phyloP scores from a whole-genome alignment of 2,329 filamentous ascomycete genomes.

The Fusarium pininemorale region DNA sequence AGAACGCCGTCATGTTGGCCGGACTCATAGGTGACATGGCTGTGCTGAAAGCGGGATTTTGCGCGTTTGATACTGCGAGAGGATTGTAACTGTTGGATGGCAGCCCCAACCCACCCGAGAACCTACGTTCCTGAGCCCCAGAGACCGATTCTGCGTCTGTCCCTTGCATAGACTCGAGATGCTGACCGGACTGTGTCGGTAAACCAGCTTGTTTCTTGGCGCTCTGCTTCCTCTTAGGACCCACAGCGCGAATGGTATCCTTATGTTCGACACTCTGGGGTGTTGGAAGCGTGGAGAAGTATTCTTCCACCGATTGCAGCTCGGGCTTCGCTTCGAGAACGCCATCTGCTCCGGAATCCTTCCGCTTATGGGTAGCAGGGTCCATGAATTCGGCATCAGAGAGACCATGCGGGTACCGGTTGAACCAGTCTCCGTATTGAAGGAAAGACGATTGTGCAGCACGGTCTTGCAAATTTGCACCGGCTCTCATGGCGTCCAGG shows the following conservation, averaged over 20 bases:
- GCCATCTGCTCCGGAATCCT: conserved; percentile 84
- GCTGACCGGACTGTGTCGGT: conserved; percentile 20
- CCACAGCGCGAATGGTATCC: conserved; percentile 34
- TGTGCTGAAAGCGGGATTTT: conserved; percentile 55
- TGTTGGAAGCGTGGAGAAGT: conserved; percentile 81
- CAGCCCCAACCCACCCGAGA: conserved; percentile 52
- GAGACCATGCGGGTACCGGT: conserved; percentile 91
- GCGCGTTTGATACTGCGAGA: conserved; percentile 53
- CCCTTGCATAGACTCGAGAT: conserved; percentile 34
- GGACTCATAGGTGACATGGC: conserved; percentile 64
- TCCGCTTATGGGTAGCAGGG: conserved; percentile 71
- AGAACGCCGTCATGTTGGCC: conserved; percentile 52
- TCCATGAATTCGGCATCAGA: conserved; percentile 86
- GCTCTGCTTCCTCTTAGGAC: conserved; percentile 49
- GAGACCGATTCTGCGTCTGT: conserved; percentile 24
- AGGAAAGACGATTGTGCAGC: conserved; percentile 73
- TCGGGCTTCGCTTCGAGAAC: conserved; percentile 89
- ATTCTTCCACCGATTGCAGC: conserved; percentile 93
- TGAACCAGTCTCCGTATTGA: conserved; percentile 98
- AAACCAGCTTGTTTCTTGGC: conserved; percentile 47
- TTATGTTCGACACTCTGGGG: conserved; percentile 57
- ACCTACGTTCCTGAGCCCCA: conserved; percentile 48
- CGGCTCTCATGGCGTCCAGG: conserved; percentile 80
- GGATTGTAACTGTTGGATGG: conserved; percentile 57
- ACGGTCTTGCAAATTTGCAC: conserved; percentile 60